These are phyloP conservation scores for Rhizopogon salebrosus DNA, from an alignment of 768 basidiomycete species.

Conservation along the genomic window DNA sequence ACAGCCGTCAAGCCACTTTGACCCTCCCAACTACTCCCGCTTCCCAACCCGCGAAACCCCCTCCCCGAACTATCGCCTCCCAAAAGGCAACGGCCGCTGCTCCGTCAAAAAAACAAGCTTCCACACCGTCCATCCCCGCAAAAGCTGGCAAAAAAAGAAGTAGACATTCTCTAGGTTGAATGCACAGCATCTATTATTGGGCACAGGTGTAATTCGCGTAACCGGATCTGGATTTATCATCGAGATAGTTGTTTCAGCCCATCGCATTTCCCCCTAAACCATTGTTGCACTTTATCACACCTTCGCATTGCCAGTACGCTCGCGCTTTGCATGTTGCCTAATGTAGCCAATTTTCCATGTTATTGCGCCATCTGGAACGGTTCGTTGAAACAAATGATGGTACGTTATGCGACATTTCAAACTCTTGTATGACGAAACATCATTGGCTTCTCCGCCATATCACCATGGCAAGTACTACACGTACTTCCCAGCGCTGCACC, in stretches of 20 bases:
- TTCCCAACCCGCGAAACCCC: constrained; percentile 9
- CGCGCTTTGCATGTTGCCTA: constrained; percentile 14
- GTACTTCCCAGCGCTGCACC: neutral
- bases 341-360: constrained; percentile 22
- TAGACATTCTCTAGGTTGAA: constrained; percentile 26
- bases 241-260: constrained; percentile 14
- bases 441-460: neutral
- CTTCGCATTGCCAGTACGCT: constrained; percentile 20
- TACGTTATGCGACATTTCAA: neutral
- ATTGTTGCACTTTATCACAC: constrained; percentile 19
- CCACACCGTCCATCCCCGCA: constrained; percentile 8
- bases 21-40: constrained; percentile 13
- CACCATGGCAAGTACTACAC: neutral
- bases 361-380: constrained; percentile 2
- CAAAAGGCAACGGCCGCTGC: constrained; percentile 18
- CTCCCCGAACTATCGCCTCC: constrained; percentile 8
- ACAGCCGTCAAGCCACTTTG: constrained; percentile 4
- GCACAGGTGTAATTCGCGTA: constrained; percentile 8
- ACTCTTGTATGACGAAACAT: neutral
- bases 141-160: constrained; percentile 28
- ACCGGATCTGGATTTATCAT: constrained; percentile 7
- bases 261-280: constrained; percentile 22
- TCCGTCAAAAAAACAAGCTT: constrained; percentile 8
- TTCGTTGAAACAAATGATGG: neutral
- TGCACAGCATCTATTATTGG: constrained; percentile 3